A percentile compares a stretch with the other conserved stretches of the same genome.
Evolutionary conservation across 352 stramenopile genomes (phyloP).

Genomic region (Globisporangium alternatum): DNA sequence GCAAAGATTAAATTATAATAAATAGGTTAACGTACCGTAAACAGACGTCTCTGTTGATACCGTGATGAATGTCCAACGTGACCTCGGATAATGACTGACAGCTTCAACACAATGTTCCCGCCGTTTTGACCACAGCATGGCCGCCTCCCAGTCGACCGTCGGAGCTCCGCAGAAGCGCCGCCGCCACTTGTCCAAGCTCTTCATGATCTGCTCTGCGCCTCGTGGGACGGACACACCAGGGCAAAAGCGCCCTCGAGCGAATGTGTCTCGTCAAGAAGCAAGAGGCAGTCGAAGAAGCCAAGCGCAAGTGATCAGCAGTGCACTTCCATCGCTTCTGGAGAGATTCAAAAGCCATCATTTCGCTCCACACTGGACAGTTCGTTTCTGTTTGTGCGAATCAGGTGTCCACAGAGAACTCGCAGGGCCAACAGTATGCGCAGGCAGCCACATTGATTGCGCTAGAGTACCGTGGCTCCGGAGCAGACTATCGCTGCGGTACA

Average conservation of each 20-base stretch:
- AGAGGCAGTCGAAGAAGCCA: neutral
- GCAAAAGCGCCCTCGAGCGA: neutral
- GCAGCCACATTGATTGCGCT: no score
- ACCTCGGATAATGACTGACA: neutral
- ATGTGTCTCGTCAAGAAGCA: neutral
- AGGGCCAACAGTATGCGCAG: no score
- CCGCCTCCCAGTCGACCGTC: no score
- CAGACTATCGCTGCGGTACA: neutral
- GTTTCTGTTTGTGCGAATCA: neutral
- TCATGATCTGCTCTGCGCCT: neutral
- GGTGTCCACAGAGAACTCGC: neutral
- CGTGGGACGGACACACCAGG: no score
- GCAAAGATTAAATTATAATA: no score
- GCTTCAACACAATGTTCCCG: no score
- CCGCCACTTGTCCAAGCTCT: no score
- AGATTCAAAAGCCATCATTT: slow-evolving; percentile 1
- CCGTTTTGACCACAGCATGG: no score
- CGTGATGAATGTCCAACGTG: no score
- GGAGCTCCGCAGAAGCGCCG: no score
- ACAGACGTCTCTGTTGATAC: no score
- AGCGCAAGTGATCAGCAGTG: neutral
- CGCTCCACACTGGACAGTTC: neutral
- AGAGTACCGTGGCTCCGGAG: neutral
- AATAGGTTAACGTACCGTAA: no score
- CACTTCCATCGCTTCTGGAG: neutral